Evolutionary conservation across 139 green algal genomes (phyloP).

Genomic region (Zygnema circumcarinatum): DNA sequence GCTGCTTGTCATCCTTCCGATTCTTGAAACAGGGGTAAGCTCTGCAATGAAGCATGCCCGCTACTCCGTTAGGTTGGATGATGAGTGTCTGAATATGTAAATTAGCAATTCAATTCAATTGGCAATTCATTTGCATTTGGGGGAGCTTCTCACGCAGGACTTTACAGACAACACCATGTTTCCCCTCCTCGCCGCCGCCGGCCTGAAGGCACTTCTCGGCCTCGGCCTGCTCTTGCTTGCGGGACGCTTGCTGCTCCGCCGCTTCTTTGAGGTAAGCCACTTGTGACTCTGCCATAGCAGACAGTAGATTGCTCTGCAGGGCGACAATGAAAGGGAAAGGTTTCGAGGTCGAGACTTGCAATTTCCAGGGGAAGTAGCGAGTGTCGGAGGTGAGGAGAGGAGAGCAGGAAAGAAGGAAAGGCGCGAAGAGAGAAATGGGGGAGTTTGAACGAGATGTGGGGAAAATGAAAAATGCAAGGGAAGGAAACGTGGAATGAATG

Average conservation of each 20-base stretch:
- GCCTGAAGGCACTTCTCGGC: slow-evolving; percentile 63
- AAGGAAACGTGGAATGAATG: no score
- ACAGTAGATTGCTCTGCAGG: not conserved
- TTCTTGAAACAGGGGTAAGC: slow-evolving; percentile 76
- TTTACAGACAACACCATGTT: slow-evolving; percentile 46
- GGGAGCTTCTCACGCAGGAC: slow-evolving; percentile 7
- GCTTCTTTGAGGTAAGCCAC: slow-evolving; percentile 77
- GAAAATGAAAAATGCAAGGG: no score
- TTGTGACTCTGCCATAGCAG: not conserved
- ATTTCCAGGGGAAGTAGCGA: no score
- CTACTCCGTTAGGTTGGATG: no score
- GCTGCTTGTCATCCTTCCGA: slow-evolving; percentile 97
- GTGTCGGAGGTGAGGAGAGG: no score
- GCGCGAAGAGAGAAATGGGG: no score
- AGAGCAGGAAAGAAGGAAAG: no score
- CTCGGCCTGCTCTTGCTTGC: slow-evolving; percentile 84
- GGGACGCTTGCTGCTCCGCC: slow-evolving; percentile 80
- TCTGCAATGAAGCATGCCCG: not conserved
- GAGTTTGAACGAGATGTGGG: no score
- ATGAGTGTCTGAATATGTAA: no score
- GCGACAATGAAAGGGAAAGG: no score
- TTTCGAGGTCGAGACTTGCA: no score
- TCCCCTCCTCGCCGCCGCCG: slow-evolving; percentile 68
- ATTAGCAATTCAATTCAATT: not conserved
- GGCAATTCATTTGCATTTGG: not conserved